Conservation (phyloP, 2,329 filamentous ascomycete genomes). For the Ceratocystis papillata region DNA sequence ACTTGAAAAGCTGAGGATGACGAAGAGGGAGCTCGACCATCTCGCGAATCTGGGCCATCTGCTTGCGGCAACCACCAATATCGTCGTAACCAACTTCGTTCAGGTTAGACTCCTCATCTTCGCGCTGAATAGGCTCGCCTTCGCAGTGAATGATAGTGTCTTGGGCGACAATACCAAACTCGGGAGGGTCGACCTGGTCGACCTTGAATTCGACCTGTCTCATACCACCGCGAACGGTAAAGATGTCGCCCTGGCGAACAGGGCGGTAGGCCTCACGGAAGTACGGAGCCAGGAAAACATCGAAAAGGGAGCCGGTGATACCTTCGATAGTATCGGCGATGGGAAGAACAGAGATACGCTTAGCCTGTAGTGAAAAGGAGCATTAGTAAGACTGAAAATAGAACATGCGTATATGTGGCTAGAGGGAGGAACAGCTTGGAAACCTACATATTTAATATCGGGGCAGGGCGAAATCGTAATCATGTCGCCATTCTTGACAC, state of each 20-base stretch:
- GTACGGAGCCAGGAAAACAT: constrained; percentile 98
- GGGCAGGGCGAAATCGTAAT: constrained; percentile 96
- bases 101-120: constrained; percentile 97
- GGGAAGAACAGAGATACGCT: constrained; percentile 94
- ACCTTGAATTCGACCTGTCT: constrained; percentile 99
- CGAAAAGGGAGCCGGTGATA: constrained; percentile 92
- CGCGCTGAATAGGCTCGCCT: constrained; percentile 85
- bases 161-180: constrained; percentile 97
- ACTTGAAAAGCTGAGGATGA: constrained; percentile 99
- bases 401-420: neutral
- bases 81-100: constrained; percentile 99
- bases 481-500: constrained; percentile 96
- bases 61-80: constrained; percentile 97
- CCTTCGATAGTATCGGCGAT: constrained; percentile 98
- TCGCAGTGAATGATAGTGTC: constrained; percentile 99
- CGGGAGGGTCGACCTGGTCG: constrained; percentile 93
- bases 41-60: constrained; percentile 99
- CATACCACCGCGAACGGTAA: constrained; percentile 96
- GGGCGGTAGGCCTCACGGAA: constrained; percentile 98
- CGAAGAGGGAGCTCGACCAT: constrained; percentile 94
- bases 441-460: constrained; percentile 97
- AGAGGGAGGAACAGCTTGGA: neutral
- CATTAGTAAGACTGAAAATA: neutral
- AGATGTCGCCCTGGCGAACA: constrained; percentile 92
- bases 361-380: constrained; percentile 53